Evolutionary conservation across 371 early-diverging fungal genomes (phyloP).

Genomic region (Haplosporangium sp.): DNA sequence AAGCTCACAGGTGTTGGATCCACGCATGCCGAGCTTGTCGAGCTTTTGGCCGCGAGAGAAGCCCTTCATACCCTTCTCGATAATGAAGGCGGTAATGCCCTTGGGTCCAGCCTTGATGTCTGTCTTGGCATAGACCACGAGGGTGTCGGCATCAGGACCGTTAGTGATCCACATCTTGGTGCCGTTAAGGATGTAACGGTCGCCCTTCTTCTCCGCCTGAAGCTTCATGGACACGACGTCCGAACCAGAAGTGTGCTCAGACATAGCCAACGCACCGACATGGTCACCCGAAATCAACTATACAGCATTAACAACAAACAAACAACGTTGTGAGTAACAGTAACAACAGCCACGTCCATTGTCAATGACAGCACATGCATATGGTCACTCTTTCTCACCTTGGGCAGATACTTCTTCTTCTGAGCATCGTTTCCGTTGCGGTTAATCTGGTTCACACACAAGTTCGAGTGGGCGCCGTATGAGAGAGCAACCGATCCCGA

Average conservation of each 20-base stretch:
- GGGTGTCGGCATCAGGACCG: constrained; percentile 93
- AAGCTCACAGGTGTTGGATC: constrained; percentile 96
- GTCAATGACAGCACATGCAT: too few relatives aligned
- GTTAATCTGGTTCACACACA: constrained; percentile 97
- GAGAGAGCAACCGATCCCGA: constrained; percentile 93
- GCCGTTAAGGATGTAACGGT: constrained; percentile 83
- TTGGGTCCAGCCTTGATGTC: constrained; percentile 81
- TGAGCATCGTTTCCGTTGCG: constrained; percentile 93
- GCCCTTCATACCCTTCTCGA: constrained; percentile 92
- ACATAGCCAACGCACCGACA: constrained; percentile 97
- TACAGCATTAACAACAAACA: too few relatives aligned
- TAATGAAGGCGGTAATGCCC: constrained; percentile 94
- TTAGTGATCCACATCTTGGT: constrained; percentile 99
- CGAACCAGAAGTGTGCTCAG: constrained; percentile 91
- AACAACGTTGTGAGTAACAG: too few relatives aligned
- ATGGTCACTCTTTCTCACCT: constrained; percentile 60
- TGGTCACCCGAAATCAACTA: constrained; percentile 89
- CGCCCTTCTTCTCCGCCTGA: constrained; percentile 87
- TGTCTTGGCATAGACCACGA: constrained; percentile 97
- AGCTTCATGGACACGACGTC: constrained; percentile 97
- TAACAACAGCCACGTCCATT: too few relatives aligned
- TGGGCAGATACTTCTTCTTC: constrained; percentile 92
- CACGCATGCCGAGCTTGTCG: constrained; percentile 98
- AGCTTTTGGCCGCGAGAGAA: constrained; percentile 91
- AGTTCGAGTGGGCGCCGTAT: constrained; percentile 97